A percentile compares a stretch with the other conserved stretches of the same genome.
Evolutionary conservation across 2,329 filamentous ascomycete genomes (phyloP).

Genomic region (Aspergillus sp.): DNA sequence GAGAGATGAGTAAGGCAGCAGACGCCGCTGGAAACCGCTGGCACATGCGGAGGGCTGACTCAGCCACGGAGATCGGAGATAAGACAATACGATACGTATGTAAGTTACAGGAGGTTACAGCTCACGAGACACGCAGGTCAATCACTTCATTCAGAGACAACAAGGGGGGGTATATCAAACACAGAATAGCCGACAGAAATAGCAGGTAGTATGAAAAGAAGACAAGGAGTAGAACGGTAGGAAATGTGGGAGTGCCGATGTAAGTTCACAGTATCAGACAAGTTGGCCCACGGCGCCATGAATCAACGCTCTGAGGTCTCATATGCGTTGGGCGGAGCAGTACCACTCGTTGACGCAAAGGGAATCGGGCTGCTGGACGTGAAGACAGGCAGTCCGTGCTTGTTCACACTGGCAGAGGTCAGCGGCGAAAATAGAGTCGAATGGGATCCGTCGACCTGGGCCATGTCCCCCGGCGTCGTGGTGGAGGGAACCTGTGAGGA

Average conservation of each 20-base stretch:
- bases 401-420: slow-evolving; percentile 32
- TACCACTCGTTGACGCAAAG: slow-evolving; percentile 31
- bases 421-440: slow-evolving; percentile 30
- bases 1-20: not conserved
- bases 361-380: slow-evolving; percentile 46
- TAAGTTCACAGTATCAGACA: not conserved
- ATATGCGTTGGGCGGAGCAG: not conserved
- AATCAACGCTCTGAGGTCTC: not conserved
- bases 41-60: slow-evolving; percentile 25
- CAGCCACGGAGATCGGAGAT: slow-evolving; percentile 14
- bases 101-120: not conserved
- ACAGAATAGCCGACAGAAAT: not conserved
- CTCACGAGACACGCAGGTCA: not conserved
- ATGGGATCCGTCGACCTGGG: slow-evolving; percentile 15
- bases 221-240: not conserved
- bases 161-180: slow-evolving; percentile 14
- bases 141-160: not conserved
- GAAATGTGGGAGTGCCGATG: not conserved
- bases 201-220: not conserved
- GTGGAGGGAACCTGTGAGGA: slow-evolving; percentile 6
- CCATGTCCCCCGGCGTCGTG: slow-evolving; percentile 9
- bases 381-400: slow-evolving; percentile 50
- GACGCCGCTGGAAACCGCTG: slow-evolving; percentile 19
- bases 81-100: slow-evolving; percentile 6
- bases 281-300: not conserved